Percentiles rank a stretch among this genome's conserved stretches.
Evolutionary conservation across 768 basidiomycete genomes (phyloP).

Genomic region (Filobasidium wieringae): DNA sequence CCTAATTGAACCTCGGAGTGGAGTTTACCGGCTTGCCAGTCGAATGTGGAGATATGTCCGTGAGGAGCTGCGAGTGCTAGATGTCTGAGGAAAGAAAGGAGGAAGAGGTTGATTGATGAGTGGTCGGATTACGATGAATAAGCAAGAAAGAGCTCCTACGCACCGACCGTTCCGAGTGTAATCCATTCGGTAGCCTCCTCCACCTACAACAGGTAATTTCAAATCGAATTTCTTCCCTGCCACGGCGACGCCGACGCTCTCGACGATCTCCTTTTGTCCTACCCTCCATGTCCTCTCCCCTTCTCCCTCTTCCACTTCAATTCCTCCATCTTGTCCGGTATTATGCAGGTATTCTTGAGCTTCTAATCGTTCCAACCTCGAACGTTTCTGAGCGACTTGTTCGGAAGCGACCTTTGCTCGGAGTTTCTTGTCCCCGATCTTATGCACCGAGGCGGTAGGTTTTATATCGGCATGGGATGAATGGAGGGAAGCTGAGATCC

Average conservation of each 20-base stretch:
- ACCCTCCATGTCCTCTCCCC: slow-evolving; percentile 86
- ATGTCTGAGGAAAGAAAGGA: slow-evolving; percentile 46
- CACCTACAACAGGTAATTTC: slow-evolving; percentile 63
- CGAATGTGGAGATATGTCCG: slow-evolving; percentile 86
- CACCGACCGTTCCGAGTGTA: slow-evolving; percentile 87
- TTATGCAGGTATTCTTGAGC: slow-evolving; percentile 35
- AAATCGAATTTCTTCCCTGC: slow-evolving; percentile 53
- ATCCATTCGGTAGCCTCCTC: slow-evolving; percentile 56
- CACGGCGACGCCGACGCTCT: slow-evolving; percentile 31
- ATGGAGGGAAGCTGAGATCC: slow-evolving; percentile 59
- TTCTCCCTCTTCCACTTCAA: slow-evolving; percentile 58
- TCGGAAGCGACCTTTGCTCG: slow-evolving; percentile 57
- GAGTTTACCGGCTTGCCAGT: slow-evolving; percentile 76
- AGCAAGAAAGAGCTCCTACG: slow-evolving; percentile 24
- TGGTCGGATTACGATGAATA: not conserved
- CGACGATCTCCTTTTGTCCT: slow-evolving; percentile 62
- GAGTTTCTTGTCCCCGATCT: slow-evolving; percentile 61
- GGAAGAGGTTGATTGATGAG: not conserved
- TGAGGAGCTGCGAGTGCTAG: slow-evolving; percentile 68
- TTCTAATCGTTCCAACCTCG: slow-evolving; percentile 49
- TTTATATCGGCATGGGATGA: slow-evolving; percentile 23
- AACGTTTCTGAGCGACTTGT: slow-evolving; percentile 38
- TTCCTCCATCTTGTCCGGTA: slow-evolving; percentile 39
- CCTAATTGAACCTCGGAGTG: slow-evolving; percentile 78
- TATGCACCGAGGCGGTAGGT: slow-evolving; percentile 41